Base-by-base conservation (phyloP, 331 rosid genomes). In the Malus hybrid region DNA sequence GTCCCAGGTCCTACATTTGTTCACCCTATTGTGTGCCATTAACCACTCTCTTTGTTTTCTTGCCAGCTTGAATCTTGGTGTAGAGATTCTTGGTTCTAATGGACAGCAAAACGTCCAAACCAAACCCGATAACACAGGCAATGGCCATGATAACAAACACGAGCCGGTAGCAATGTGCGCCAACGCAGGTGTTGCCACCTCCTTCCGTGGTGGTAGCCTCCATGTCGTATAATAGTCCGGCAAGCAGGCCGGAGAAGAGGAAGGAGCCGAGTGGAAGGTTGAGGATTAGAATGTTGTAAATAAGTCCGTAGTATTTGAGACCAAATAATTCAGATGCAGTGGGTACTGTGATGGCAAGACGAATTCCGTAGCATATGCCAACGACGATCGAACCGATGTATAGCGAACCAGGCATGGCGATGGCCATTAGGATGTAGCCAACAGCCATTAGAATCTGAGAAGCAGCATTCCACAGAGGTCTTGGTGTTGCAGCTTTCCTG, bases 261-360 rank as follows among this genome's bases (percentile, higher is more conserved):
- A 94, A 88, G 59, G 99, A 94, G 3, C 99, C 99, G 0, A 94
- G 85, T 2, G 99, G 97, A 31, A 94, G 97, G 67, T 94, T 92
- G 70, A 94, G 93, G 71, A 94, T 92, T 22, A 94, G 86, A 66
- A 94, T 84, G 77, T 94, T 92, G 86, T 94, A 94, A 28, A 94
- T 87, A 7, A 93, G 89, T 57, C 98, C 98, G 50, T 89, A 93
- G 32, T 89, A 90, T 77, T 89, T 93, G 70, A 93, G 92, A 22
- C 98, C 98, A 73, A 93, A 93, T 9, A 93, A 81, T 77, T 93
- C 97, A 0, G 98, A 93, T 19, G 95, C 94, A 1, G 85, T 73
- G 1, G 97, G 96, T 27, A 91, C 97, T 2, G 97, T 93, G 50
- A 93, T 65, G 2, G 98, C 94, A 2, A 93, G 84, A 2, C 97